phyloP scores from a whole-genome alignment of 768 basidiomycete species.

The Rubroboletus pulcherrimus region DNA sequence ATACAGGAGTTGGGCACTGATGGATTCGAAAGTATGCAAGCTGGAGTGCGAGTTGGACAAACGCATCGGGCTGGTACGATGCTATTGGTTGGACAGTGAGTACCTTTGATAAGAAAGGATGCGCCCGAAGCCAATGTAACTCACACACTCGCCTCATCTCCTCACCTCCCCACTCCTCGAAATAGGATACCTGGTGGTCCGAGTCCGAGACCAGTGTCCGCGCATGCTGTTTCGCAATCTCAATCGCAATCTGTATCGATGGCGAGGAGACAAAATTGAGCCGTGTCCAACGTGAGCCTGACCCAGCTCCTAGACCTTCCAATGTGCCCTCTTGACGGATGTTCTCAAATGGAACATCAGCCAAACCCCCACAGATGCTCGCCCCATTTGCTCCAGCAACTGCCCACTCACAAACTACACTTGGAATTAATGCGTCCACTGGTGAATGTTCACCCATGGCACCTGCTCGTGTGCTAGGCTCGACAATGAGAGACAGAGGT shows the following conservation, averaged over 20 bases:
- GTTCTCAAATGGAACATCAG: conserved; percentile 26
- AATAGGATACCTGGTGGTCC: conserved; percentile 81
- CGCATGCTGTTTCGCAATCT: conserved; percentile 54
- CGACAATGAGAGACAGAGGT: conserved; percentile 74
- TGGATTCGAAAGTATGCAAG: conserved; percentile 85
- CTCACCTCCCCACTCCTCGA: conserved; percentile 74
- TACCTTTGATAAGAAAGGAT: neutral
- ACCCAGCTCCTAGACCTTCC: conserved; percentile 7
- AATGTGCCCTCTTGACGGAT: neutral
- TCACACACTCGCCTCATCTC: conserved; percentile 80
- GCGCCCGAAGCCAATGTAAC: conserved; percentile 21
- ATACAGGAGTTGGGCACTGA: conserved; percentile 78
- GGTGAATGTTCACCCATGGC: conserved; percentile 90
- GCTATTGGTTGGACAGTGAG: conserved; percentile 31
- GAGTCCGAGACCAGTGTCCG: conserved; percentile 65
- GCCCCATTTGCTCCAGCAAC: conserved; percentile 37
- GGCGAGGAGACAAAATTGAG: conserved; percentile 77
- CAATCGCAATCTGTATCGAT: conserved; percentile 51
- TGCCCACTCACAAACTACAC: conserved; percentile 80
- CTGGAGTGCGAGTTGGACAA: conserved; percentile 88
- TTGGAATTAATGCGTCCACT: conserved; percentile 86
- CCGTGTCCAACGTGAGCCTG: conserved; percentile 46
- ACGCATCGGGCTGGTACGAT: conserved; percentile 70
- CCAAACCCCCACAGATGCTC: conserved; percentile 49
- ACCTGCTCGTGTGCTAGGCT: conserved; percentile 79